Evolutionary conservation across 1,139 yeast genomes (phyloP), one percentile per base, ranked within the genome.

Genomic region (Barnettozyma hawaiiensis): DNA sequence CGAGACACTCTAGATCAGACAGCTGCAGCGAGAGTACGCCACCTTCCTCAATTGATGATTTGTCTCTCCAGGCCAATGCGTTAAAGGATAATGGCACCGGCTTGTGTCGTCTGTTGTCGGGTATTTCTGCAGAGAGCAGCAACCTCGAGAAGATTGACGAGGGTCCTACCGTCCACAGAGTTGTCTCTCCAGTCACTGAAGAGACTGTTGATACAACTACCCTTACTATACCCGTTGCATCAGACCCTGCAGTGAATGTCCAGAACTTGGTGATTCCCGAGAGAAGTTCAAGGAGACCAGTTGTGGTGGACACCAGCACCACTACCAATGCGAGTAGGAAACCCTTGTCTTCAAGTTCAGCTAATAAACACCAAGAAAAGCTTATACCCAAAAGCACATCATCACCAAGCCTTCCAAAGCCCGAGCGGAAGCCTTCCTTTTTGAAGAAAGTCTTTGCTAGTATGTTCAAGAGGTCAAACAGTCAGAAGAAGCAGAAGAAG

Each of bases 31-130:
- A 56, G 18, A 52, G 52, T 20, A 54, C 60, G 6, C 60, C 60
- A 5, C 52, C 60, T n/a, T 55, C 59, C 1, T 55, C 59, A 6
- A 48, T 55, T 20, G 60, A 56, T 37, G 60, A 56, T 35, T 40
- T 56, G 5, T 47, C 52, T 3, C 6, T 40, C n/a, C 40, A 31
- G 18, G 16, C 21, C n/a, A n/a, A n/a, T 29, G 29, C 14, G 14
- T 22, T 16, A 15, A 19, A 11, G 10, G 22, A 21, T 5, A 24
- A 14, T 9, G 15, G 6, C 31, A 11, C 12, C 22, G 11, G 31
- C 5, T 16, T 14, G 14, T 12, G 11, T 24, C 15, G 26, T 22
- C 29, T 27, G 9, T 14, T 33, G 15, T 9, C 24, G 3, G 21
- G 24, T 11, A 29, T 11, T 9, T 6, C 37, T 1, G 27, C 19